These are phyloP conservation scores for Talaromyces ruber DNA, from an alignment of 495 filamentous ascomycete species.

Conservation along the genomic window DNA sequence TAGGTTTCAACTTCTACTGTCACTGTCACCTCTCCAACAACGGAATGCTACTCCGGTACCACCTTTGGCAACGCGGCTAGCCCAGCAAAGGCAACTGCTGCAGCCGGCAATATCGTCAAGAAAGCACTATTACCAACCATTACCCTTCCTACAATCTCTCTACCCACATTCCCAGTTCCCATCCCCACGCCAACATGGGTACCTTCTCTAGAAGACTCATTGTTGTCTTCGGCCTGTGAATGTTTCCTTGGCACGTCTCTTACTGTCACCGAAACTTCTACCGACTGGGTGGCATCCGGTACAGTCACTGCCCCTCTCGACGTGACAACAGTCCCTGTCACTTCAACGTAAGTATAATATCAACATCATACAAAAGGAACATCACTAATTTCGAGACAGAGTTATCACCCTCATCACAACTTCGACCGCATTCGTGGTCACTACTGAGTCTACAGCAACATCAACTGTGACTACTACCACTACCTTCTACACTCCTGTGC, in stretches of 20 bases:
- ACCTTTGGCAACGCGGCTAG: background rate
- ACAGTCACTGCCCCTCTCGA: constrained; percentile 3
- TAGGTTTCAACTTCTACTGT: background rate
- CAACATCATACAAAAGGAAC: background rate
- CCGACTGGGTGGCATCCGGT: constrained; percentile 2
- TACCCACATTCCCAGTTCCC: background rate
- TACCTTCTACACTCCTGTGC: constrained; percentile 2
- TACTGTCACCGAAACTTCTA: constrained; percentile 3
- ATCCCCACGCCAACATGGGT: background rate
- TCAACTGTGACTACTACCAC: constrained; percentile 1
- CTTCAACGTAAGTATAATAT: background rate
- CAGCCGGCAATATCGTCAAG: background rate
- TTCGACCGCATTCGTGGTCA: background rate
- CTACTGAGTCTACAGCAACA: background rate
- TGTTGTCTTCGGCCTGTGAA: constrained; percentile 6
- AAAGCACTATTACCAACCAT: background rate
- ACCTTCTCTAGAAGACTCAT: background rate
- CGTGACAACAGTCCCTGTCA: constrained; percentile 1
- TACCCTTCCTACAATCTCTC: background rate
- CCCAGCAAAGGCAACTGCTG: background rate
- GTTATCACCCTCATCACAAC: constrained; percentile 5
- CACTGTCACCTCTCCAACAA: constrained; percentile 4
- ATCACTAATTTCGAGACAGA: background rate
- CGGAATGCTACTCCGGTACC: constrained; percentile 5
- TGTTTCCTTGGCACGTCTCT: constrained; percentile 1